phyloP scores from a whole-genome alignment of 495 filamentous ascomycete genomes.

The Penicillium verhagenii region DNA sequence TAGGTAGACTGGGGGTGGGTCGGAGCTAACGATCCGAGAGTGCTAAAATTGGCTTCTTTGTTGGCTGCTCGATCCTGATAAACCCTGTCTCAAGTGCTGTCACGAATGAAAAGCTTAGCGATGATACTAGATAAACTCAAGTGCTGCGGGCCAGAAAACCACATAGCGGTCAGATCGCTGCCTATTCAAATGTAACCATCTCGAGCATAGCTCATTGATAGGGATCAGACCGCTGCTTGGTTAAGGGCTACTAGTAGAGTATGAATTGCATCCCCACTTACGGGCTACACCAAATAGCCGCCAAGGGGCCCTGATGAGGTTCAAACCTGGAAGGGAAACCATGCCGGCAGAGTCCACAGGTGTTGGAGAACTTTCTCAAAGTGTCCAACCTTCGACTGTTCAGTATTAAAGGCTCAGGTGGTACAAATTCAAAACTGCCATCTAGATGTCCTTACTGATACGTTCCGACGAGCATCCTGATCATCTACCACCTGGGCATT shows the following conservation, averaged over 20 bases:
- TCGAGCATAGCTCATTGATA: too few species aligned
- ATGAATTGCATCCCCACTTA: slow-evolving; percentile 3
- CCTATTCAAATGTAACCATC: slow-evolving; percentile 8
- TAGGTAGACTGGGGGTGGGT: background rate
- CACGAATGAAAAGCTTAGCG: slow-evolving; percentile 1
- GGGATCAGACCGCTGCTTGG: too few species aligned
- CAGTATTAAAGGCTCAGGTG: background rate
- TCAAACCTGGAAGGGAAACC: background rate
- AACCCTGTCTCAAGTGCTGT: too few species aligned
- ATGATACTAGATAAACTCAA: background rate
- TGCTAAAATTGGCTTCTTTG: slow-evolving; percentile 22
- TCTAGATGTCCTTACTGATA: background rate
- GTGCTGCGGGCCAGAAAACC: background rate
- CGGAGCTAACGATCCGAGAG: background rate
- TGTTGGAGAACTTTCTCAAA: background rate
- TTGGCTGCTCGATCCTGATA: slow-evolving; percentile 8
- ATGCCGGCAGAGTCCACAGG: too few species aligned
- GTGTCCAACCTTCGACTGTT: too few species aligned
- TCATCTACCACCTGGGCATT: too few species aligned
- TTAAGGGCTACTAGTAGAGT: too few species aligned
- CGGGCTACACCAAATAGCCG: slow-evolving; percentile 9
- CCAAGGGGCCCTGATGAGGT: slow-evolving; percentile 1
- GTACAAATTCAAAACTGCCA: background rate
- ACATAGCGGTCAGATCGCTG: background rate
- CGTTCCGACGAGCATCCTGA: background rate